phyloP scores from a whole-genome alignment of 139 green algal genomes.

The Mesotaenium endlicherianum region DNA sequence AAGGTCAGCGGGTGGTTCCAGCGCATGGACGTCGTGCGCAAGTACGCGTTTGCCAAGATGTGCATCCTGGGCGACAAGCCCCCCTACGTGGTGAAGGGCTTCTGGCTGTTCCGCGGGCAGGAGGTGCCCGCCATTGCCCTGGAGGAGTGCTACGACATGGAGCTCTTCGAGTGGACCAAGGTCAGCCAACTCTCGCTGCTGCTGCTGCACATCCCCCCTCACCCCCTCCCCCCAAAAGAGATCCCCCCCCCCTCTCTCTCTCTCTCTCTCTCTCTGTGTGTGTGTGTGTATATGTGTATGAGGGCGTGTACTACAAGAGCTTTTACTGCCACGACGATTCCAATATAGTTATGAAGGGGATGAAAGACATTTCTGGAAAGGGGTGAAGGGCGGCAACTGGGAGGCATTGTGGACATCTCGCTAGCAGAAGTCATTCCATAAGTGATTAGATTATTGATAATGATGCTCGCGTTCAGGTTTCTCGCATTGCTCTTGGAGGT shows the following conservation, averaged over 20 bases:
- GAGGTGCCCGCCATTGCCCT: conserved; percentile 62
- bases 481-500: too few species aligned
- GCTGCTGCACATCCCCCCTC: not conserved
- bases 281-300: too few species aligned
- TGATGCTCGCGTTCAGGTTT: too few species aligned
- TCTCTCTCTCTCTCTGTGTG: not conserved
- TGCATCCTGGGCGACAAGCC: conserved; percentile 65
- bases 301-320: too few species aligned
- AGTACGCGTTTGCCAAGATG: conserved; percentile 70
- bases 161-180: conserved; percentile 68
- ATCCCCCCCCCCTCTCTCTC: not conserved
- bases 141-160: conserved; percentile 67
- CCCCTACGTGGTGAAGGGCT: conserved; percentile 58
- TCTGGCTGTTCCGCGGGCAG: conserved; percentile 66
- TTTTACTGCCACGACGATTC: too few species aligned
- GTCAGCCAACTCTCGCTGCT: not conserved
- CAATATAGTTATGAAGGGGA: too few species aligned
- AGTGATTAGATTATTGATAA: too few species aligned
- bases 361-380: too few species aligned
- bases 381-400: too few species aligned
- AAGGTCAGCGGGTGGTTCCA: conserved; percentile 70
- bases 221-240: not conserved
- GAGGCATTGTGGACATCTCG: too few species aligned
- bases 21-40: conserved; percentile 65
- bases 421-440: too few species aligned